Evolutionary conservation across 805 yeast genomes (phyloP).

Genomic region (Hanseniaspora valbyensis): DNA sequence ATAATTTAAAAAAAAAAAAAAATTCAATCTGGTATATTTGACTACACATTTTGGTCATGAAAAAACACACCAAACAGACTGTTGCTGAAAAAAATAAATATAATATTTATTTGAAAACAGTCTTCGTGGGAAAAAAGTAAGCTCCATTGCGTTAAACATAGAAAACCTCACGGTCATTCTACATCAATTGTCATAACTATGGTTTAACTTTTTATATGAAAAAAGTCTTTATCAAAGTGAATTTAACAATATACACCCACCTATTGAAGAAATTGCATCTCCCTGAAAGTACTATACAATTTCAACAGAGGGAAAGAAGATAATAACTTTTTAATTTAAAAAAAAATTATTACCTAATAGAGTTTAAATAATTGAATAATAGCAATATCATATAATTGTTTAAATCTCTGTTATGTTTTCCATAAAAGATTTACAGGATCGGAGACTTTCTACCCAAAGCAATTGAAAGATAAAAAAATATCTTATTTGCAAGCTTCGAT

Average conservation of each 20-base stretch:
- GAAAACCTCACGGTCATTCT: conserved; percentile 18
- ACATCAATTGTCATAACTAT: conserved; percentile 62
- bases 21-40: conserved; percentile 50
- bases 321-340: not conserved
- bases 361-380: conserved; percentile 15
- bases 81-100: conserved; percentile 20
- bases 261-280: not conserved
- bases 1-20: not conserved
- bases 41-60: conserved; percentile 38
- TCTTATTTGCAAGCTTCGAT: conserved; percentile 51
- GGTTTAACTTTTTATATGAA: conserved; percentile 37
- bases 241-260: conserved; percentile 15
- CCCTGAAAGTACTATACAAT: conserved; percentile 11
- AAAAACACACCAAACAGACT: conserved; percentile 7
- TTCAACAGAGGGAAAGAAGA: conserved; percentile 15
- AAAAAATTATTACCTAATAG: conserved; percentile 3
- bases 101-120: conserved; percentile 19
- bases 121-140: conserved; percentile 56
- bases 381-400: conserved; percentile 23
- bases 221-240: conserved; percentile 14
- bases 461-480: conserved; percentile 16
- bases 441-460: conserved; percentile 86
- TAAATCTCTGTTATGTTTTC: conserved; percentile 44
- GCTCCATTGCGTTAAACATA: conserved; percentile 68
- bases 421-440: conserved; percentile 47